A percentile compares a stretch with the other conserved stretches of the same genome.
phyloP scores from a whole-genome alignment of 805 yeast genomes.

The Priceomyces castillae region DNA sequence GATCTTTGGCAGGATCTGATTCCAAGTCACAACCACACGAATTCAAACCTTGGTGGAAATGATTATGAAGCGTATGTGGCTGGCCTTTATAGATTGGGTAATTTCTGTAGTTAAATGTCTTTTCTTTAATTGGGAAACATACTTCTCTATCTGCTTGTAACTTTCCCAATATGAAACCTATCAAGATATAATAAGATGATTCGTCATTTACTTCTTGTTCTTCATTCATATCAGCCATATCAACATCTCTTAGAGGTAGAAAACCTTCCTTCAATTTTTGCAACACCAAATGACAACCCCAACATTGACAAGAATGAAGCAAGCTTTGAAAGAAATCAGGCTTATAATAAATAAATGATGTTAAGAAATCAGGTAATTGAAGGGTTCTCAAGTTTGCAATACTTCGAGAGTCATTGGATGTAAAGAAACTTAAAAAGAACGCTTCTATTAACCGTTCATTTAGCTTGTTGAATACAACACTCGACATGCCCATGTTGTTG shows the following conservation, averaged over 20 bases:
- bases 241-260: constrained; percentile 18
- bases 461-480: constrained; percentile 26
- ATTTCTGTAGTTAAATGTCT: constrained; percentile 17
- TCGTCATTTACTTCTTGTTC: constrained; percentile 20
- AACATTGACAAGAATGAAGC: constrained; percentile 35
- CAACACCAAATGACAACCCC: constrained; percentile 33
- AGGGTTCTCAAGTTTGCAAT: constrained; percentile 20
- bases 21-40: constrained; percentile 22
- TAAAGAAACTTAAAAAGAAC: constrained; percentile 28
- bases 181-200: constrained; percentile 27
- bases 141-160: constrained; percentile 37
- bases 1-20: constrained; percentile 23
- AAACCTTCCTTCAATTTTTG: constrained; percentile 20
- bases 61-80: constrained; percentile 32
- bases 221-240: constrained; percentile 11
- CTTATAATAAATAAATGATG: constrained; percentile 36
- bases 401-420: constrained; percentile 7
- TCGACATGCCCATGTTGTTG: constrained; percentile 27
- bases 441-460: constrained; percentile 36
- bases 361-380: constrained; percentile 34
- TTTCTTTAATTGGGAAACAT: constrained; percentile 31
- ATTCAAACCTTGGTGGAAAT: constrained; percentile 20
- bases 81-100: constrained; percentile 36
- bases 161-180: constrained; percentile 33
- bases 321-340: constrained; percentile 34